Conservation (phyloP, 208 protist genomes). For the Pavlovales sp. region DNA sequence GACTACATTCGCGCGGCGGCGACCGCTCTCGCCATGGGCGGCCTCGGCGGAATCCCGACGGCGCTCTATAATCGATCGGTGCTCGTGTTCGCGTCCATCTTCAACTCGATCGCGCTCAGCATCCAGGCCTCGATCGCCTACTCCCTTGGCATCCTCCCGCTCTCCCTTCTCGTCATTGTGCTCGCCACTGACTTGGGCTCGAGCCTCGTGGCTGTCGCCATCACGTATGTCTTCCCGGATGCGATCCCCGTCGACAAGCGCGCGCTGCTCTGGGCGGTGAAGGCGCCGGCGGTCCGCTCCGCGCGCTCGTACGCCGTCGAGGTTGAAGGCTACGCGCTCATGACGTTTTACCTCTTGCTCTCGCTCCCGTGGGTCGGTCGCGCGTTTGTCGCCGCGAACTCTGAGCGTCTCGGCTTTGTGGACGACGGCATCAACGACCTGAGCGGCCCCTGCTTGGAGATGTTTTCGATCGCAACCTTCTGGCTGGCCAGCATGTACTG, state of each 20-base stretch:
- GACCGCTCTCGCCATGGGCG: background rate
- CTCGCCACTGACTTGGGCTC: background rate
- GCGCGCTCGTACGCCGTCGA: background rate
- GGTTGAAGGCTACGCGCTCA: background rate
- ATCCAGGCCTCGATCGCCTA: background rate
- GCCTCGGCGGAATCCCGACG: background rate
- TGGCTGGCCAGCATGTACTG: background rate
- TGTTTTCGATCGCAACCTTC: background rate
- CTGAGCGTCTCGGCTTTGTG: background rate
- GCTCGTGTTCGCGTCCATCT: background rate
- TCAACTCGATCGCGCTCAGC: background rate
- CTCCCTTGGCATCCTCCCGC: background rate
- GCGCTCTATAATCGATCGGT: background rate
- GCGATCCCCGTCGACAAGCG: background rate
- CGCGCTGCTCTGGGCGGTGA: background rate
- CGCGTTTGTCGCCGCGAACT: background rate
- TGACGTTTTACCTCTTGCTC: background rate
- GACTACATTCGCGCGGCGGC: background rate
- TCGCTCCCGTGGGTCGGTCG: background rate
- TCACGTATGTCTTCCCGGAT: background rate
- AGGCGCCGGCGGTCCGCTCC: too few relatives aligned
- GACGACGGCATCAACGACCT: background rate
- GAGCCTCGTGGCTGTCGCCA: background rate
- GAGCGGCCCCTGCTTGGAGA: background rate
- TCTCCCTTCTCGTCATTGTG: background rate